Percentiles rank a stretch among this genome's conserved stretches.
Conservation (phyloP, 805 yeast genomes). For the Pichia heedii region DNA sequence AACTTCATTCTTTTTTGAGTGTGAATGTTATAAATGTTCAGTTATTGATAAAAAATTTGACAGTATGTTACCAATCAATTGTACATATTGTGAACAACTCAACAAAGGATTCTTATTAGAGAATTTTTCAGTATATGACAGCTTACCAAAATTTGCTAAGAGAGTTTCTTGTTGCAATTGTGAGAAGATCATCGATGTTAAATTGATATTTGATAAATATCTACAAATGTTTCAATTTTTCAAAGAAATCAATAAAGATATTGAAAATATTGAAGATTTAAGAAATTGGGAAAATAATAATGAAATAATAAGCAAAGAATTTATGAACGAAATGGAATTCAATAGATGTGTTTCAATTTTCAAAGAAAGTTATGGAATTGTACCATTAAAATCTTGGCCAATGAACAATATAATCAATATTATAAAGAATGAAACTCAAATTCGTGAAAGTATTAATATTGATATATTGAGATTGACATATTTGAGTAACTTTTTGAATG, state of each 20-base stretch:
- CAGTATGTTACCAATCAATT: conserved; percentile 21
- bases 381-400: conserved; percentile 20
- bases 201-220: not conserved
- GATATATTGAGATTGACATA: conserved; percentile 9
- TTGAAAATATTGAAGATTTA: conserved; percentile 3
- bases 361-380: not conserved
- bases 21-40: conserved; percentile 27
- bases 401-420: conserved; percentile 9
- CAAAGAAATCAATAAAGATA: not conserved
- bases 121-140: not conserved
- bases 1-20: conserved; percentile 26
- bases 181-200: not conserved
- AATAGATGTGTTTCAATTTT: conserved; percentile 1
- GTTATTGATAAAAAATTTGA: conserved; percentile 14
- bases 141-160: not conserved
- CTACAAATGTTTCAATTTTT: conserved; percentile 1
- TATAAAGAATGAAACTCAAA: conserved; percentile 7
- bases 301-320: too few relatives aligned
- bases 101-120: conserved; percentile 13
- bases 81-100: conserved; percentile 17
- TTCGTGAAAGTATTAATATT: conserved; percentile 6
- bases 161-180: conserved; percentile 3
- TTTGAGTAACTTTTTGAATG: conserved; percentile 9
- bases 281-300: not conserved
- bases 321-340: not conserved